Evolutionary conservation across 2,329 filamentous ascomycete species (phyloP).

Genomic region (Nigrospora osmanthi): DNA sequence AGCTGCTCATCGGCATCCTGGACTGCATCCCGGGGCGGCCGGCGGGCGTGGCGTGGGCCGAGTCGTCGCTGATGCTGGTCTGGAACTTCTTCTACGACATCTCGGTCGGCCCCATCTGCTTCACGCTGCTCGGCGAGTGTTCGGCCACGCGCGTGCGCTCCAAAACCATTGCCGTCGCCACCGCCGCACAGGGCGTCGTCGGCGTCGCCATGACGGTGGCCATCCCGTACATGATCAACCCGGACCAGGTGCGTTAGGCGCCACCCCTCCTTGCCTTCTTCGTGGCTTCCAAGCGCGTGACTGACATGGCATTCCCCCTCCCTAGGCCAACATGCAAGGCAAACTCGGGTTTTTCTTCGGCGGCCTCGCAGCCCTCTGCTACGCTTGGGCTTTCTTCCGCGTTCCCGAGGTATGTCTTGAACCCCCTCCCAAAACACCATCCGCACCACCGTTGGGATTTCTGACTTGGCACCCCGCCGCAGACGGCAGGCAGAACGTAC

Average conservation of each 20-base stretch:
- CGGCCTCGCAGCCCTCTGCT: slow-evolving; percentile 25
- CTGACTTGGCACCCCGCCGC: not conserved
- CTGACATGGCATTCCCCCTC: not conserved
- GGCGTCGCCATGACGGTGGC: slow-evolving; percentile 34
- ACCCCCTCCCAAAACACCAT: too few relatives aligned
- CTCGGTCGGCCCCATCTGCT: slow-evolving; percentile 38
- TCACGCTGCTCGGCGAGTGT: slow-evolving; percentile 48
- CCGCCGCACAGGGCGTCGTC: slow-evolving; percentile 29
- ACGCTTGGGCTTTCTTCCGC: slow-evolving; percentile 26
- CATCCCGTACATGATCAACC: slow-evolving; percentile 36
- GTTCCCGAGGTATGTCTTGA: slow-evolving; percentile 14
- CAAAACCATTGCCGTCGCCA: slow-evolving; percentile 36
- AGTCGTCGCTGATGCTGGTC: slow-evolving; percentile 40
- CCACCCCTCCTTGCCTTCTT: not conserved
- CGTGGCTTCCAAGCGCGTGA: not conserved
- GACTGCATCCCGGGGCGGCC: slow-evolving; percentile 34
- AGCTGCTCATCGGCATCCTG: slow-evolving; percentile 38
- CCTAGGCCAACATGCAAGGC: slow-evolving; percentile 29
- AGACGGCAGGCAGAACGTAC: slow-evolving; percentile 15
- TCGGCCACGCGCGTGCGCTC: slow-evolving; percentile 35
- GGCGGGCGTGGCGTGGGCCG: slow-evolving; percentile 33
- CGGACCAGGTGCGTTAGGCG: slow-evolving; percentile 17
- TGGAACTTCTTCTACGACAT: slow-evolving; percentile 45
- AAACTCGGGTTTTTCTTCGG: slow-evolving; percentile 33
- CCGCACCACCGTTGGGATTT: too few relatives aligned